These are phyloP conservation scores for Achlya hypogyna DNA, from an alignment of 352 stramenopile genomes.

Conservation along the genomic window DNA sequence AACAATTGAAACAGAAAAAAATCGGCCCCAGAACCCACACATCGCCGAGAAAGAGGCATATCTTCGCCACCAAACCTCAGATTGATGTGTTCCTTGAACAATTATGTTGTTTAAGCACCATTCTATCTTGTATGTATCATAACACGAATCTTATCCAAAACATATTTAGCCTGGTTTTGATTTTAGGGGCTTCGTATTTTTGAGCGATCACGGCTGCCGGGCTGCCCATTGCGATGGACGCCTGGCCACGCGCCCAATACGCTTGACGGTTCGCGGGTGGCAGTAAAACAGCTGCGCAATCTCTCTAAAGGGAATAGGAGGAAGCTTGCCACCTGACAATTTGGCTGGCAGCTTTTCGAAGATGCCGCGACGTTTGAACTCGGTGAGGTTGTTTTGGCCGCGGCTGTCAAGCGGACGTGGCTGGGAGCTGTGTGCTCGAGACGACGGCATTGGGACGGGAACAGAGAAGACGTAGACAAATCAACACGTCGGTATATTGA, in stretches of 20 bases:
- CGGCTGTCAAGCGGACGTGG: not conserved
- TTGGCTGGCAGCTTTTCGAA: not conserved
- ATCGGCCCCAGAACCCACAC: no score
- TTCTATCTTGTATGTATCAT: no score
- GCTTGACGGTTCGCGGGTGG: not conserved
- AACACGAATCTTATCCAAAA: no score
- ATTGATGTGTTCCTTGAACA: no score
- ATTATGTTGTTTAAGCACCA: no score
- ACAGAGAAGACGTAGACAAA: not conserved
- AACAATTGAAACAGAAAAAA: no score
- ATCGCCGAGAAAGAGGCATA: no score
- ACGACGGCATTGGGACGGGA: no score
- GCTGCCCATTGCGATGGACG: not conserved
- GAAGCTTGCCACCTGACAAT: not conserved
- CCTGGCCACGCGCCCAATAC: not conserved
- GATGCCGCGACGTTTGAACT: not conserved
- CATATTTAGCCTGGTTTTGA: no score
- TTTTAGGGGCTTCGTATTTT: no score
- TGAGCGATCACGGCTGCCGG: not conserved
- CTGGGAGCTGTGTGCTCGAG: not conserved
- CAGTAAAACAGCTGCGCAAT: not conserved
- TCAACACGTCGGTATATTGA: not conserved
- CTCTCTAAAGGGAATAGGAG: not conserved
- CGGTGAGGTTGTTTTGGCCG: not conserved
- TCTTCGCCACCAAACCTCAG: no score